A percentile compares a stretch with the other conserved stretches of the same genome.
These are phyloP conservation scores for Solanum chmielewskii DNA, from an alignment of 257 asterid species.

Conservation along the genomic window DNA sequence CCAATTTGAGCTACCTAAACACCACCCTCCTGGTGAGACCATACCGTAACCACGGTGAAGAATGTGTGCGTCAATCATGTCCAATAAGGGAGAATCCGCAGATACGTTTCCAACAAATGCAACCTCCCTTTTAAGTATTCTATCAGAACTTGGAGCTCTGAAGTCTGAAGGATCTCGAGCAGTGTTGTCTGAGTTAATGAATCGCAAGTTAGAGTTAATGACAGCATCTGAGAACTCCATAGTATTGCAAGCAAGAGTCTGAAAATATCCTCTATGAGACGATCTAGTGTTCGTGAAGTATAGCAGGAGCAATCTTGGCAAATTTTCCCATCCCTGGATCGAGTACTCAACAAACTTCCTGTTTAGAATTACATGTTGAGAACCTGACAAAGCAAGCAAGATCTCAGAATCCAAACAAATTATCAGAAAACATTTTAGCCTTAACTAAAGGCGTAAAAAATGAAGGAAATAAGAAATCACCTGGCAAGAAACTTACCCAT, in stretches of 20 bases:
- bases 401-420: background rate
- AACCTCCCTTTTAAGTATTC: slow-evolving; percentile 12
- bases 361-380: slow-evolving; percentile 28
- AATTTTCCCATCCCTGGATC: slow-evolving; percentile 30
- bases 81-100: slow-evolving; percentile 12
- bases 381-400: slow-evolving; percentile 15
- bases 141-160: background rate
- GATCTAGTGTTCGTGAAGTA: slow-evolving; percentile 26
- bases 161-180: background rate
- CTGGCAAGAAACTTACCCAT: background rate
- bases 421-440: background rate
- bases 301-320: slow-evolving; percentile 27
- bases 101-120: slow-evolving; percentile 22
- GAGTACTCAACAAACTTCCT: slow-evolving; percentile 19
- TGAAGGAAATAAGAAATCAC: background rate
- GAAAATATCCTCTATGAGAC: slow-evolving; percentile 30
- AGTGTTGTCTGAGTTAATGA: background rate
- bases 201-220: slow-evolving; percentile 29
- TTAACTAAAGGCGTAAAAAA: background rate
- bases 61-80: slow-evolving; percentile 20
- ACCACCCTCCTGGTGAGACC: slow-evolving; percentile 36
- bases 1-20: slow-evolving; percentile 24
- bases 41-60: slow-evolving; percentile 12
- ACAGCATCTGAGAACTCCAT: slow-evolving; percentile 12
- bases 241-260: slow-evolving; percentile 27